Evolutionary conservation across 2,329 filamentous ascomycete species (phyloP), one percentile per base, ranked within the genome.

Genomic region (Phialocephala sp.): DNA sequence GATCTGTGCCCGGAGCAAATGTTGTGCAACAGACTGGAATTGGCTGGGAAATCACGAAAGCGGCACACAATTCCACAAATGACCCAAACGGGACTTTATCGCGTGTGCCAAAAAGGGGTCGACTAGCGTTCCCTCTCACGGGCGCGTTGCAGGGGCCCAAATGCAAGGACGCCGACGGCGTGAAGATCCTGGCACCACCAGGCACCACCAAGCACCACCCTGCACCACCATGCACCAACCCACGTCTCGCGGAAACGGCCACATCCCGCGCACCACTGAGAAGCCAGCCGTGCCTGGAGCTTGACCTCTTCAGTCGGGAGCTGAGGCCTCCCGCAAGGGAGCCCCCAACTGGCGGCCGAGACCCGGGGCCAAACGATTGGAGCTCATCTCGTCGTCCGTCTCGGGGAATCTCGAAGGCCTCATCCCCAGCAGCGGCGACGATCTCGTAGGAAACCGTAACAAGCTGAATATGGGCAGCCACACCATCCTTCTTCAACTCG

Each of bases 211-310:
- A n/a, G n/a, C n/a, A n/a, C n/a, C n/a, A n/a, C n/a, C 32, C 22
- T 18, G 37, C 27, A 59, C 2, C 27, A 32, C 41, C 55, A 39
- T 63, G 54, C 24, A 32, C 32, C 8, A 18, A 47, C 37, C 57
- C 57, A 55, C 43, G 59, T 41, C 57, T 3, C 62, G 63, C 58
- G 63, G 63, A 65, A 52, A 52, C 63, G 58, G 63, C 50, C 52
- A 27, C 15, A 11, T 50, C 57, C 63, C 63, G 62, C 41, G 32
- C 37, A 56, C 63, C 63, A 65, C 15, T 65, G 11, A 65, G 20
- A 43, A 12, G 3, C 5, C 24, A 8, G 12, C 4, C 43, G 63
- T 60, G 57, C 63, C 63, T 65, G 63, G 39, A 35, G 50, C 63
- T 65, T 58, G 9, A 12, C 62, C 52, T 1, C 14, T 57, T 57